phyloP scores from a whole-genome alignment of 2,329 filamentous ascomycete genomes.

The Colletotrichum australisinense region DNA sequence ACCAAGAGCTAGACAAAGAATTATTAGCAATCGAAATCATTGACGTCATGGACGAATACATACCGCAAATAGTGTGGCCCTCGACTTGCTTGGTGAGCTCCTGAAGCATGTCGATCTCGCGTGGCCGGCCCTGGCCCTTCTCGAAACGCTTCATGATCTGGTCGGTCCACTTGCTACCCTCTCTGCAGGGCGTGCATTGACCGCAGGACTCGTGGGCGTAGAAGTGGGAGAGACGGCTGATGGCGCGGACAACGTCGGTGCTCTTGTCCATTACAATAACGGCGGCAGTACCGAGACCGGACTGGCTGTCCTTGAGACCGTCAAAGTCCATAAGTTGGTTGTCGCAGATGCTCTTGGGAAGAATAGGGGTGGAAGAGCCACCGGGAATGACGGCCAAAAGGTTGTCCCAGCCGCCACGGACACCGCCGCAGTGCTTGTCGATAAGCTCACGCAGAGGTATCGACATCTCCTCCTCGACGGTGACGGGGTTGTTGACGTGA shows the following conservation, averaged over 20 bases:
- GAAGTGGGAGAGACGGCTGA: conserved; percentile 92
- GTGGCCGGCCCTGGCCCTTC: conserved; percentile 85
- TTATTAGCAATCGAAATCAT: conserved; percentile 42
- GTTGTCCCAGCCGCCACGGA: conserved; percentile 98
- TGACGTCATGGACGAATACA: conserved; percentile 49
- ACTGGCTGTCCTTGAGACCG: conserved; percentile 96
- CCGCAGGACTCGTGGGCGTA: conserved; percentile 99
- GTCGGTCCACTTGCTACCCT: conserved; percentile 98
- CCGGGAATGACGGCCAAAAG: conserved; percentile 94
- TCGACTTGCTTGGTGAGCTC: conserved; percentile 99
- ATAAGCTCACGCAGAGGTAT: conserved; percentile 96
- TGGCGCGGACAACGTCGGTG: conserved; percentile 93
- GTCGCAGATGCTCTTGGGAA: conserved; percentile 91
- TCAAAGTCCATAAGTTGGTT: conserved; percentile 99
- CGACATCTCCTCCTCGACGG: conserved; percentile 99
- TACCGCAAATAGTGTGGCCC: conserved; percentile 97
- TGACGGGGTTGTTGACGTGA: conserved; percentile 98
- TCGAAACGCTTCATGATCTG: conserved; percentile 99
- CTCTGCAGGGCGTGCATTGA: conserved; percentile 99
- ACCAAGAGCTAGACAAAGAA: conserved; percentile 73
- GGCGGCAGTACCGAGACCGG: conserved; percentile 94
- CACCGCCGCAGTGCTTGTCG: conserved; percentile 97
- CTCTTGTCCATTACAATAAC: conserved; percentile 99
- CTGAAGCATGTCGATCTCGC: conserved; percentile 99
- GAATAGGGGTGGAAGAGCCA: conserved; percentile 94